Evolutionary conservation across 345 rosid genomes (phyloP), one percentile per base, ranked within the genome.

Genomic region (Gossypium australe): DNA sequence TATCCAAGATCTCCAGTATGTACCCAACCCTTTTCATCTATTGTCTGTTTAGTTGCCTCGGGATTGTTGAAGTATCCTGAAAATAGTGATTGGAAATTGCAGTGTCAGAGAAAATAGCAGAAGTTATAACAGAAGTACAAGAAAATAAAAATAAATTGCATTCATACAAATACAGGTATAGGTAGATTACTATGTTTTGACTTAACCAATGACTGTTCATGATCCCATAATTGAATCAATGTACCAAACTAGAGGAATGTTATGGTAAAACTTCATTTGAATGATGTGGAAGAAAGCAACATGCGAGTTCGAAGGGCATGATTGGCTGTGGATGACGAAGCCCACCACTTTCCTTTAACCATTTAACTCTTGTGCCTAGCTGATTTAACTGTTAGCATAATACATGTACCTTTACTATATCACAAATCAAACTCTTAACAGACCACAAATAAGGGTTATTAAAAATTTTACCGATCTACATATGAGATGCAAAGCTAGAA

Each of bases 1-100:
- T 87, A 93, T 43, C 99, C 99, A 62, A 95, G 92, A 85, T 95
- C 98, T 70, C 99, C 98, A 0, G 98, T 95, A 77, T 86, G 97
- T 1, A 95, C 87, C 98, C 98, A 95, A 64, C 98, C 98, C 57
- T 89, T 80, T 51, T 55, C 78, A 78, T 93, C 98, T 73, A 93
- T 86, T 13, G 97, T 89, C 75, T 78, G 83, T 74, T 84, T 86
- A n/a, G 98, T 89, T 41, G 98, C 99, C 64, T 88, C 80, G 24
- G 92, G 87, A 73, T 90, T 95, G 78, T 90, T 90, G 48, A 86
- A 79, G 75, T 95, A 95, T 22, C 97, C 99, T 93, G 88, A 68
- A 81, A 85, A 67, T 73, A 47, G 74, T 59, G 48, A 49, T 68
- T 38, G 17, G 48, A 71, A 55, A 65, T n/a, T 11, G 10, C 2